Percentiles rank a stretch among this genome's conserved stretches.
Conservation (phyloP, 768 basidiomycete species). For the Sporobolomyces pararoseus region DNA sequence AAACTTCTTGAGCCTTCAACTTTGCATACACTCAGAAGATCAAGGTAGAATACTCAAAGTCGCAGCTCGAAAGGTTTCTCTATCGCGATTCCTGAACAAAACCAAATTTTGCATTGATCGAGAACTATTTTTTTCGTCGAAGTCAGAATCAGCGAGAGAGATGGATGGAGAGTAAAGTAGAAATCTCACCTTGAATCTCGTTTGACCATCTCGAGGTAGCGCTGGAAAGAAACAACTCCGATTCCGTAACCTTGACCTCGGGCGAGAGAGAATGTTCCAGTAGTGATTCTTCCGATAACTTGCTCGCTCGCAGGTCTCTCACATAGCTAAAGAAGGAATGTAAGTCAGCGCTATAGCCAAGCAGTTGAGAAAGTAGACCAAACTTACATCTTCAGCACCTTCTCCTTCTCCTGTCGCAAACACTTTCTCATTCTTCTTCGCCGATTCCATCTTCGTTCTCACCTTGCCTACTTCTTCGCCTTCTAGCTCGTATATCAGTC, state of each 20-base stretch:
- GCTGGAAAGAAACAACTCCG: conserved; percentile 62
- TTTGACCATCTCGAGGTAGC: conserved; percentile 14
- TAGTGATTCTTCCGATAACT: conserved; percentile 73
- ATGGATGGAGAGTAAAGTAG: neutral
- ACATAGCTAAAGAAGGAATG: conserved; percentile 16
- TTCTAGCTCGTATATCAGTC: conserved; percentile 64
- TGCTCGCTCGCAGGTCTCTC: neutral
- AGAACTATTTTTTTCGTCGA: neutral
- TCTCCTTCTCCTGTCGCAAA: conserved; percentile 36
- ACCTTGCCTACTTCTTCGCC: conserved; percentile 59
- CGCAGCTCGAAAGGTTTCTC: conserved; percentile 6
- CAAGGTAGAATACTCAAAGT: neutral
- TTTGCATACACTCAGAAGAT: neutral
- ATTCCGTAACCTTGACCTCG: conserved; percentile 74
- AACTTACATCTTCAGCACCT: conserved; percentile 36
- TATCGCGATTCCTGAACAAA: conserved; percentile 13
- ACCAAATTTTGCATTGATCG: neutral
- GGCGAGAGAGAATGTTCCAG: conserved; percentile 74
- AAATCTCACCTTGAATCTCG: conserved; percentile 14
- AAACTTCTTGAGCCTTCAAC: no score
- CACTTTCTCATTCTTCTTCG: conserved; percentile 44
- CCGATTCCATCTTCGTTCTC: conserved; percentile 56
- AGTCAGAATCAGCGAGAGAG: neutral
- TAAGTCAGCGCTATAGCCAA: neutral
- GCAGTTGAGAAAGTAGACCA: neutral